Conservation (phyloP, 768 basidiomycete species). For the Lentinula detonsa region DNA sequence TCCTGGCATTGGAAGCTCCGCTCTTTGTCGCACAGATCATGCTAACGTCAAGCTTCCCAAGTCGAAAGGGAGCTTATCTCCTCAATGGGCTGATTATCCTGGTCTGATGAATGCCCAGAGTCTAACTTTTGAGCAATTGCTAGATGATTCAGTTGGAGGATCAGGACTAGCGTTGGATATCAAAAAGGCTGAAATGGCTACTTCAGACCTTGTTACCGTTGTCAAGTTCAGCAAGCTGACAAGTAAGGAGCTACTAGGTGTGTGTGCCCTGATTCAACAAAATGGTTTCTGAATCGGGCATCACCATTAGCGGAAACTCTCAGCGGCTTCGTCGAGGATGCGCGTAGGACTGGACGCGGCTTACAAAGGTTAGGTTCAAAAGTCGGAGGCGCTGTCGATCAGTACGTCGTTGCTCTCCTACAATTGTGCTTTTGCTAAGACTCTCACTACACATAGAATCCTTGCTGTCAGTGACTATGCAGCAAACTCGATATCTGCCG, state of each 20-base stretch:
- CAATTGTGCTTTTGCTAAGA: not conserved
- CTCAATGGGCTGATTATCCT: slow-evolving; percentile 8
- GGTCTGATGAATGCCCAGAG: slow-evolving; percentile 3
- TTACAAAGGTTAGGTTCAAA: slow-evolving; percentile 59
- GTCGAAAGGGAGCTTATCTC: not conserved
- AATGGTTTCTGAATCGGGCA: not conserved
- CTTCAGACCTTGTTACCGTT: slow-evolving; percentile 56
- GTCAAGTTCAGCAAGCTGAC: slow-evolving; percentile 59
- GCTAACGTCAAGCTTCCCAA: not conserved
- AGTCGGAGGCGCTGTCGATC: slow-evolving; percentile 71
- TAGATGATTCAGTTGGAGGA: slow-evolving; percentile 46
- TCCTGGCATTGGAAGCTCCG: slow-evolving; percentile 47
- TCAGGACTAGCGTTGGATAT: slow-evolving; percentile 60
- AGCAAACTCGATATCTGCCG: slow-evolving; percentile 46
- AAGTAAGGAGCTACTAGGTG: slow-evolving; percentile 44
- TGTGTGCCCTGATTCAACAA: not conserved
- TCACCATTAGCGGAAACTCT: slow-evolving; percentile 34
- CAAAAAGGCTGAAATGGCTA: slow-evolving; percentile 75
- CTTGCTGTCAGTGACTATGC: slow-evolving; percentile 74
- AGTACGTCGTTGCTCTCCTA: slow-evolving; percentile 33
- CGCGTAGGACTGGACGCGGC: slow-evolving; percentile 52
- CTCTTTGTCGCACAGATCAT: slow-evolving; percentile 31
- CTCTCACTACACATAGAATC: slow-evolving; percentile 35
- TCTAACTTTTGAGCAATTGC: slow-evolving; percentile 18
- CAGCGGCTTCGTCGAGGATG: slow-evolving; percentile 50